Base-by-base conservation (phyloP, 108 stramenopile genomes). In the Pseudonitzschia multistriata region DNA sequence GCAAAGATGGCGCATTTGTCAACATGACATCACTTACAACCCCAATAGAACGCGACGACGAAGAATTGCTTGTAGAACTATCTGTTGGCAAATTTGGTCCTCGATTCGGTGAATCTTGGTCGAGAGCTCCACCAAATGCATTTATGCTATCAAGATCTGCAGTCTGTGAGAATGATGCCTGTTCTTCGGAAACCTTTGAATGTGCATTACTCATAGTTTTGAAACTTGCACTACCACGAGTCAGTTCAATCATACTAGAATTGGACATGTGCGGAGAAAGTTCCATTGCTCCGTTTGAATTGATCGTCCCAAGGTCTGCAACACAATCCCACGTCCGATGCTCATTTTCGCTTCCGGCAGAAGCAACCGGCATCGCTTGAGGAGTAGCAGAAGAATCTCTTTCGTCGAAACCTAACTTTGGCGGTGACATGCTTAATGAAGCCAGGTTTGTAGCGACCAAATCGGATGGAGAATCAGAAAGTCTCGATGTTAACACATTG, bases 91-190 rank as follows among this genome's bases (percentile, higher is more conserved):
- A 37, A 17, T 21, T 5, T n/a, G 30, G 28, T 29, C 29, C 29
- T 14, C 25, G 55, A 27, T 25, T 27, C 25, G 54, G 39, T n/a
- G 37, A 28, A 42, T 40, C 35, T 22, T 62, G 49, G 29, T 59
- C 31, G 5, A 59, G 35, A 3, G 68, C 25, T 19, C 49, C 74
- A 30, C 74, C 74, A 14, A 75, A 49, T 3, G 49, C 35, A 45
- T 75, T 66, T 24, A 75, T 75, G 15, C 59, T 19, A 24, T 63
- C 67, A 48, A 75, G 61, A 48, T 47, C 49, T 35, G 49, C 30
- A 62, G 40, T 75, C 7, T 48, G 24, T 25, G 67, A 55, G 4
- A 66, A 66, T 13, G 73, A 53, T 5, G 65, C 66, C 8, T 65
- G 66, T 14, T 74, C 56, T 24, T 65, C 65, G 21, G 34, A 0